These are phyloP conservation scores for Plasmodium vivax DNA, from an alignment of 169 alveolate genomes.

Conservation along the genomic window DNA sequence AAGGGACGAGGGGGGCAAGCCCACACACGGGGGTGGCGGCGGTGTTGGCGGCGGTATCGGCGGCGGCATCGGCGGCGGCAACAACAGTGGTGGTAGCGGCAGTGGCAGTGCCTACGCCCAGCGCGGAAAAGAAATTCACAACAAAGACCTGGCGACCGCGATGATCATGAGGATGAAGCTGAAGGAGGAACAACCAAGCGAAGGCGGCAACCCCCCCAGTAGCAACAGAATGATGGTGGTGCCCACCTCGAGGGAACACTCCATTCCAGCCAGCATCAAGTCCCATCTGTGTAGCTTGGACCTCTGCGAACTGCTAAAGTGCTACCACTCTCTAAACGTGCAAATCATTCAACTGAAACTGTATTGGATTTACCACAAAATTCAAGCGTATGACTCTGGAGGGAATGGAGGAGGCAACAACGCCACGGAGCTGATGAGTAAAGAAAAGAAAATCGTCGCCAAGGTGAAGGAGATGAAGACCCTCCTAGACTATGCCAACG, in stretches of 20 bases:
- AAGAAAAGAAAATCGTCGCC: slow-evolving; percentile 18
- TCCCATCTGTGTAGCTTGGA: slow-evolving; percentile 8
- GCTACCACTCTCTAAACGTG: slow-evolving; percentile 45
- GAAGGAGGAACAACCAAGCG: background rate
- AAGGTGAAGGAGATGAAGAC: slow-evolving; percentile 26
- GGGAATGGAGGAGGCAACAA: background rate
- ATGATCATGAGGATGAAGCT: background rate
- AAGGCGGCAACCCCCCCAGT: background rate
- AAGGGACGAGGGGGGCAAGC: background rate
- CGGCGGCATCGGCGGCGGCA: too few relatives aligned
- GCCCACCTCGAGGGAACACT: background rate
- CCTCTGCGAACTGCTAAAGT: slow-evolving; percentile 29
- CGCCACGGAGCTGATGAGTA: background rate
- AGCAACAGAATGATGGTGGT: background rate
- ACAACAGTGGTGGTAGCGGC: background rate
- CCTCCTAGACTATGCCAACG: slow-evolving; percentile 14
- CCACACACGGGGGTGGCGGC: background rate
- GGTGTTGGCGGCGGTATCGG: background rate
- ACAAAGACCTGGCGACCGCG: background rate
- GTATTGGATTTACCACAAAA: slow-evolving; percentile 16
- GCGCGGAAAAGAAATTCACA: background rate
- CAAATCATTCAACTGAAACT: slow-evolving; percentile 34
- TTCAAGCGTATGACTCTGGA: slow-evolving; percentile 3
- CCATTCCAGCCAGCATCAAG: background rate
- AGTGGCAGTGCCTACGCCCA: background rate